Percentiles rank a stretch among this genome's conserved stretches.
These are phyloP conservation scores for Wickerhamomyces pijperi DNA, from an alignment of 805 yeast genomes.

Conservation along the genomic window DNA sequence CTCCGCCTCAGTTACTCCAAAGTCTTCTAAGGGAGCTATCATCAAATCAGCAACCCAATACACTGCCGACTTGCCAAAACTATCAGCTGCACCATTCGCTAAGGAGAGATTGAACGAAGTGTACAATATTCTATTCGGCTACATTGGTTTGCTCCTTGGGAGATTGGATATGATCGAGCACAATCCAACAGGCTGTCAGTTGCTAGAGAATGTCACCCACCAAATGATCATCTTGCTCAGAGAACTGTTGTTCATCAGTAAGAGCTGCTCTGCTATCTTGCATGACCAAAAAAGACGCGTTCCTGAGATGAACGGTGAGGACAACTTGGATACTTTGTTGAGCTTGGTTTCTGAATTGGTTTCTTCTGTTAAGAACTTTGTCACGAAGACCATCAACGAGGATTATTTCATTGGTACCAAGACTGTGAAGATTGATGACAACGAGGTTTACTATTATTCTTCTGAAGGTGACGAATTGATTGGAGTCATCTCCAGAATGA, in stretches of 20 bases:
- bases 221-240: conserved; percentile 55
- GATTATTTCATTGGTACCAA: conserved; percentile 9
- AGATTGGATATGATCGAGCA: conserved; percentile 69
- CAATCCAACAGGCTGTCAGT: conserved; percentile 57
- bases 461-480: conserved; percentile 59
- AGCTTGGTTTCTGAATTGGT: conserved; percentile 57
- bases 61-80: conserved; percentile 24
- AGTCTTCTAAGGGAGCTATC: not conserved
- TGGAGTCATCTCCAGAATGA: conserved; percentile 47
- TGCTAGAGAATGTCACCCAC: conserved; percentile 53
- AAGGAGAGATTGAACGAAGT: conserved; percentile 54
- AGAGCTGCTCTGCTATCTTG: conserved; percentile 28
- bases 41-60: conserved; percentile 1
- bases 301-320: conserved; percentile 17
- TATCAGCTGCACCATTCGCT: conserved; percentile 49
- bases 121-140: conserved; percentile 44
- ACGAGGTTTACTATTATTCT: conserved; percentile 37
- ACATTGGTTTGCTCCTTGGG: conserved; percentile 62
- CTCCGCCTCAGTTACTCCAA: not conserved
- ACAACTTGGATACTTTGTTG: conserved; percentile 44
- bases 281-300: conserved; percentile 15
- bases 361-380: conserved; percentile 50
- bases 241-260: conserved; percentile 53
- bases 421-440: conserved; percentile 9
- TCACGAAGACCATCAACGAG: conserved; percentile 40